Evolutionary conservation across 2,329 filamentous ascomycete species (phyloP).

Genomic region (Botrytis sinoallii): DNA sequence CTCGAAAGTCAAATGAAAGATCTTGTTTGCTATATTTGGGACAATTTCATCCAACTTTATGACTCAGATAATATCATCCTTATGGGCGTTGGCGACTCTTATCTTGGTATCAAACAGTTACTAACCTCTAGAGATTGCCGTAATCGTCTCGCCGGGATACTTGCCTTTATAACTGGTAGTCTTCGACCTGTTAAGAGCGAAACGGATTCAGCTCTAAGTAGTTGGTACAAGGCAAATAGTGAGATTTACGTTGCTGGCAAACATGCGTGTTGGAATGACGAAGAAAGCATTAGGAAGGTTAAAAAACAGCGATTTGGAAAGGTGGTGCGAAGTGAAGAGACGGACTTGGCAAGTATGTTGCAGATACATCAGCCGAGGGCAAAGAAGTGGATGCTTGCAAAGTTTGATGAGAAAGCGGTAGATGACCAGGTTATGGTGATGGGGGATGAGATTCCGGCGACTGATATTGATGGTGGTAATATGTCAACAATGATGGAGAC

Average conservation of each 20-base stretch:
- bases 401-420: slow-evolving; percentile 22
- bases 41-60: slow-evolving; percentile 87
- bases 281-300: slow-evolving; percentile 57
- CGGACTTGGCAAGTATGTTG: slow-evolving; percentile 56
- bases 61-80: slow-evolving; percentile 70
- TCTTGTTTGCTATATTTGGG: slow-evolving; percentile 85
- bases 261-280: slow-evolving; percentile 73
- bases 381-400: slow-evolving; percentile 47
- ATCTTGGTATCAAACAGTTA: slow-evolving; percentile 77
- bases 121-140: slow-evolving; percentile 73
- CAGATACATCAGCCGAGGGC: slow-evolving; percentile 51
- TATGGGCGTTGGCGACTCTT: slow-evolving; percentile 86
- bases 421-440: slow-evolving; percentile 24
- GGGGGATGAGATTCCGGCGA: background rate
- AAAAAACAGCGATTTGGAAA: slow-evolving; percentile 59
- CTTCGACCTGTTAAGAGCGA: slow-evolving; percentile 79
- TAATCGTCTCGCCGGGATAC: slow-evolving; percentile 63
- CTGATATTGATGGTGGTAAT: background rate
- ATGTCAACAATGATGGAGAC: background rate
- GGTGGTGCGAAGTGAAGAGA: slow-evolving; percentile 51
- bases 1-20: slow-evolving; percentile 59
- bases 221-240: slow-evolving; percentile 83
- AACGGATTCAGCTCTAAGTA: slow-evolving; percentile 65
- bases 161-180: slow-evolving; percentile 78
- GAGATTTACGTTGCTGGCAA: slow-evolving; percentile 72